Conservation (phyloP, 345 rosid genomes). For the Psidium guajava region DNA sequence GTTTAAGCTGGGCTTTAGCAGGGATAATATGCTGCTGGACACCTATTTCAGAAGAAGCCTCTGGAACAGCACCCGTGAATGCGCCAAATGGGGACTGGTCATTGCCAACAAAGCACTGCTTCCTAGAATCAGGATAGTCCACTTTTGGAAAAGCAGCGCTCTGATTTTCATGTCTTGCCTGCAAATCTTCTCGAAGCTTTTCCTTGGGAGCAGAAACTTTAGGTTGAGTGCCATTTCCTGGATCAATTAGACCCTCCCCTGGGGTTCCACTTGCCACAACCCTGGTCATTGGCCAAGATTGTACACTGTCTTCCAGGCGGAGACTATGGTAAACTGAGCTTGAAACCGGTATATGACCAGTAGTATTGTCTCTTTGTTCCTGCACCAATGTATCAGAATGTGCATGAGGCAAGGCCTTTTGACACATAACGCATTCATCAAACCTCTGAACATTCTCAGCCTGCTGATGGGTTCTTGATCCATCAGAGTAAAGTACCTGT, state of each 20-base stretch:
- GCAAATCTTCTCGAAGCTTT: not conserved
- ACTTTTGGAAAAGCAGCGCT: not conserved
- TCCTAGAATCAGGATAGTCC: constrained; percentile 19
- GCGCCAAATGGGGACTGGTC: constrained; percentile 12
- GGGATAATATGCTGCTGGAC: constrained; percentile 11
- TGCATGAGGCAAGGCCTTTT: constrained; percentile 58
- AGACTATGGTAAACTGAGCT: constrained; percentile 37
- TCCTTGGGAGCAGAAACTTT: constrained; percentile 13
- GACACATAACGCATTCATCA: constrained; percentile 54
- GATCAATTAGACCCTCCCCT: constrained; percentile 26
- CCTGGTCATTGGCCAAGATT: constrained; percentile 12
- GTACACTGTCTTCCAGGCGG: constrained; percentile 19
- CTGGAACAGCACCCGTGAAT: constrained; percentile 12
- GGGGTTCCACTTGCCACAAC: constrained; percentile 16
- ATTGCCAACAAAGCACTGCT: constrained; percentile 12
- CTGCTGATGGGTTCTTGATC: constrained; percentile 25
- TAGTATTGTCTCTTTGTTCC: constrained; percentile 18
- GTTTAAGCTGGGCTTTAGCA: constrained; percentile 15
- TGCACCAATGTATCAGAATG: constrained; percentile 48
- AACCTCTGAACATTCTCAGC: constrained; percentile 23
- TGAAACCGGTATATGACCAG: constrained; percentile 11
- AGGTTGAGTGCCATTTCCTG: constrained; percentile 17
- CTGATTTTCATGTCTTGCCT: constrained; percentile 10
- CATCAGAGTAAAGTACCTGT: constrained; percentile 33
- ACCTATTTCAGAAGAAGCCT: constrained; percentile 15